These are phyloP conservation scores for Yarrowia porcina DNA, from an alignment of 805 yeast genomes.

Conservation along the genomic window DNA sequence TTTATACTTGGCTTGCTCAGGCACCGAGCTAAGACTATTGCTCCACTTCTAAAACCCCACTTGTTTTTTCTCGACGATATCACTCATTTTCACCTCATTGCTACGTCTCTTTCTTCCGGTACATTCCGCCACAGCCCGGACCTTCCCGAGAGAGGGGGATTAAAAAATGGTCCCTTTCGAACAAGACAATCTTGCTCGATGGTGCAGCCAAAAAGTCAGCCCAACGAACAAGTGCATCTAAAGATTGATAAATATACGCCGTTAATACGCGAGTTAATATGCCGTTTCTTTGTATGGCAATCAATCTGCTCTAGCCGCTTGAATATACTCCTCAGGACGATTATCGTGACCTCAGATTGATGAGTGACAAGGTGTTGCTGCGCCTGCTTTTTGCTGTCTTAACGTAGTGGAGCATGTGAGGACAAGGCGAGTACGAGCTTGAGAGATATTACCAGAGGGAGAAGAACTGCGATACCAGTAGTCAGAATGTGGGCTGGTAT, in stretches of 20 bases:
- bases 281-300: not conserved
- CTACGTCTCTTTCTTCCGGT: not conserved
- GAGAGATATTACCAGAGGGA: too few species aligned
- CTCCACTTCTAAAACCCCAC: too few species aligned
- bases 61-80: too few species aligned
- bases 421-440: too few species aligned
- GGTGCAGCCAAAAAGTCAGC: not conserved
- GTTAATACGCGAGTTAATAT: not conserved
- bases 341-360: not conserved
- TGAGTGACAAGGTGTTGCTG: not conserved
- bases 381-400: not conserved
- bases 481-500: too few species aligned
- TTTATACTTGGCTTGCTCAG: not conserved
- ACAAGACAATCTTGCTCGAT: not conserved
- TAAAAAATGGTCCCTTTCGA: not conserved
- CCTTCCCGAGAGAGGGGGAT: not conserved
- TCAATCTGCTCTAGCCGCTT: not conserved
- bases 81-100: not conserved
- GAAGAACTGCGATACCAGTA: too few species aligned
- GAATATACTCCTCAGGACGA: not conserved
- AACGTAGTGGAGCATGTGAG: not conserved
- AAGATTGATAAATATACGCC: not conserved
- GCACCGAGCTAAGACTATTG: too few species aligned
- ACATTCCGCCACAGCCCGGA: not conserved
- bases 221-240: not conserved